Evolutionary conservation across 2,329 filamentous ascomycete species (phyloP).

Genomic region (Pyricularia sp.): DNA sequence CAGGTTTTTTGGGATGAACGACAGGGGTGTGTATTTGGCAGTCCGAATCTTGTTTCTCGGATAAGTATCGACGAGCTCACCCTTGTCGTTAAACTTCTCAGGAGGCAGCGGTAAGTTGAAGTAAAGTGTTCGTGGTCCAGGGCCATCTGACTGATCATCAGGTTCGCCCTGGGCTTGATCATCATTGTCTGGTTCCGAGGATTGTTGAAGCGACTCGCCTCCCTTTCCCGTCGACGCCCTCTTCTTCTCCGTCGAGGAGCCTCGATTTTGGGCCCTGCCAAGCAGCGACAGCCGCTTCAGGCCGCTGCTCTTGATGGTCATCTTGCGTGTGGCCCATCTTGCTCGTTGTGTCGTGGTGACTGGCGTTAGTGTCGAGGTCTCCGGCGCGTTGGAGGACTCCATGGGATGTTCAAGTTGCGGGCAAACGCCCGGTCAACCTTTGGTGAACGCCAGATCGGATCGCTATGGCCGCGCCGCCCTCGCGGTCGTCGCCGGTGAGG

Average conservation of each 20-base stretch:
- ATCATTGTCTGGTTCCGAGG: conserved; percentile 8
- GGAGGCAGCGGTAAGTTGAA: conserved; percentile 76
- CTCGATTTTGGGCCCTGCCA: conserved; percentile 57
- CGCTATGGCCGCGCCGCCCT: conserved; percentile 5
- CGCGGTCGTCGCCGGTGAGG: neutral
- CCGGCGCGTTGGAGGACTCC: conserved; percentile 7
- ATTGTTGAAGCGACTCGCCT: conserved; percentile 16
- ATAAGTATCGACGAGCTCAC: conserved; percentile 55
- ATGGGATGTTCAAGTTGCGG: conserved; percentile 15
- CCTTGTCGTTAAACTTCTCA: conserved; percentile 67
- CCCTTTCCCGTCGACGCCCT: conserved; percentile 24
- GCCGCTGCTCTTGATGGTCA: conserved; percentile 59
- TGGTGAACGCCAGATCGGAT: conserved; percentile 4
- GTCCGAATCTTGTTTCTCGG: conserved; percentile 94
- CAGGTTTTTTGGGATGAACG: conserved; percentile 91
- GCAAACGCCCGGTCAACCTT: conserved; percentile 8
- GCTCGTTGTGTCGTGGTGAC: conserved; percentile 51
- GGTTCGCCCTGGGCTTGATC: conserved; percentile 20
- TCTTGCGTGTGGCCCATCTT: conserved; percentile 92
- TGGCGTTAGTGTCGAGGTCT: conserved; percentile 21
- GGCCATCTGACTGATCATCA: conserved; percentile 23
- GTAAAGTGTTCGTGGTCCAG: conserved; percentile 51
- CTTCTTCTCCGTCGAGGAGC: conserved; percentile 56
- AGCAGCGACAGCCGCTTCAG: conserved; percentile 75
- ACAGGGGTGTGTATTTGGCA: conserved; percentile 90